Percentiles rank a stretch among this genome's conserved stretches.
phyloP scores from a whole-genome alignment of 441 rosid species.

The Daphne laureola region DNA sequence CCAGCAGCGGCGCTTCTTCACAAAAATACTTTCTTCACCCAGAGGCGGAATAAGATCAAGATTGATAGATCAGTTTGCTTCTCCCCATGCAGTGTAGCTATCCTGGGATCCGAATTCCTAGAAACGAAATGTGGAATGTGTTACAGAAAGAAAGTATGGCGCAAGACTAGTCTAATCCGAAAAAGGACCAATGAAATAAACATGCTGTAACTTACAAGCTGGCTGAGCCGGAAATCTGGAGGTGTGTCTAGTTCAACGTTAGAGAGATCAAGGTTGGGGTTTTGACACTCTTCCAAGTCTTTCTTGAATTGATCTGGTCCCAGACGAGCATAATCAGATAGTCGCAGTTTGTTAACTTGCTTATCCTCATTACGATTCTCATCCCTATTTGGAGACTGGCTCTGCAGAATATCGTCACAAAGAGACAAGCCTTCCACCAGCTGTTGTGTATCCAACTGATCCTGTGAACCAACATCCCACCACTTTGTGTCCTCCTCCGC shows the following conservation, averaged over 20 bases:
- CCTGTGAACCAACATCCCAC: conserved; percentile 75
- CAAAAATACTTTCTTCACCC: no score
- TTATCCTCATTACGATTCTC: conserved; percentile 32
- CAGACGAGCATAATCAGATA: conserved; percentile 63
- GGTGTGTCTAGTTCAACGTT: conserved; percentile 84
- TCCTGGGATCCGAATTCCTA: conserved; percentile 96
- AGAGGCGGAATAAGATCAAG: no score
- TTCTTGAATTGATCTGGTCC: conserved; percentile 73
- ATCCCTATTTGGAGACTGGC: conserved; percentile 65
- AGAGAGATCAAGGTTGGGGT: conserved; percentile 58
- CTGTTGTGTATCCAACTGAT: conserved; percentile 73
- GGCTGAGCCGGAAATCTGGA: conserved; percentile 90
- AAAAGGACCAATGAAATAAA: neutral
- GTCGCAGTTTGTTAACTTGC: conserved; percentile 30
- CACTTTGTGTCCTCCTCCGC: conserved; percentile 61
- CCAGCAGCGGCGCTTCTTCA: no score
- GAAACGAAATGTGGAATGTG: neutral
- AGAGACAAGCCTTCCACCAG: conserved; percentile 83
- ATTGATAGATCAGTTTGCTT: conserved; percentile 27
- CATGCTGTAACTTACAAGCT: conserved; percentile 49
- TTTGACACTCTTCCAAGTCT: conserved; percentile 87
- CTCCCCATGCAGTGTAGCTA: conserved; percentile 78
- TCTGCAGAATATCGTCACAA: conserved; percentile 70
- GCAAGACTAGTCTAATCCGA: neutral
- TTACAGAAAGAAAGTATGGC: neutral